Conservation (phyloP, 164 flowering plant species). For the Litsea cubeba region DNA sequence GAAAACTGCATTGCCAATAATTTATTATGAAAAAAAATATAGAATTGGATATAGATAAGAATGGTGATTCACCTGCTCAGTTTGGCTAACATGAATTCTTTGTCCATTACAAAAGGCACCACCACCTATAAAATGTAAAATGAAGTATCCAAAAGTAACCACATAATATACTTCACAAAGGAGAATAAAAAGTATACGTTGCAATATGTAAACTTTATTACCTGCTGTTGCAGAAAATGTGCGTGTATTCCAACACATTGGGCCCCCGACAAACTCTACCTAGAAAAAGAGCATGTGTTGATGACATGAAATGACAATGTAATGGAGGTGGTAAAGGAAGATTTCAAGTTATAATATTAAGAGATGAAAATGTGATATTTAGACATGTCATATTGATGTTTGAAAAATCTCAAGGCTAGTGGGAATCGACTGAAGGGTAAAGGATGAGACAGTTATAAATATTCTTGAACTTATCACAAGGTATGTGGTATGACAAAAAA, state of each 20-base stretch:
- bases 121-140: slow-evolving; percentile 47
- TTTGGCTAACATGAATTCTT: slow-evolving; percentile 69
- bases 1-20: background rate
- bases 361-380: background rate
- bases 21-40: background rate
- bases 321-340: background rate
- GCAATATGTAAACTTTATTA: slow-evolving; percentile 14
- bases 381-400: background rate
- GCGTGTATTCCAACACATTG: slow-evolving; percentile 93
- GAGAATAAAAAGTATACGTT: background rate
- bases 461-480: no score
- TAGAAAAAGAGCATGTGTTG: slow-evolving; percentile 13
- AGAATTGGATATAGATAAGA: background rate
- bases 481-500: background rate
- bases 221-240: slow-evolving; percentile 87
- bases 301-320: no score
- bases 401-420: background rate
- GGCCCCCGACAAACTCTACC: slow-evolving; percentile 99
- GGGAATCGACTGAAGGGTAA: background rate
- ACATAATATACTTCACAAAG: slow-evolving; percentile 3
- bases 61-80: slow-evolving; percentile 47
- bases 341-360: background rate
- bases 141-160: slow-evolving; percentile 1
- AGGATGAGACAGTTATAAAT: no score
- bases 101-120: slow-evolving; percentile 92